Evolutionary conservation across 1,284 basidiomycete genomes (phyloP).

Genomic region (Rhodotorula glutinis): DNA sequence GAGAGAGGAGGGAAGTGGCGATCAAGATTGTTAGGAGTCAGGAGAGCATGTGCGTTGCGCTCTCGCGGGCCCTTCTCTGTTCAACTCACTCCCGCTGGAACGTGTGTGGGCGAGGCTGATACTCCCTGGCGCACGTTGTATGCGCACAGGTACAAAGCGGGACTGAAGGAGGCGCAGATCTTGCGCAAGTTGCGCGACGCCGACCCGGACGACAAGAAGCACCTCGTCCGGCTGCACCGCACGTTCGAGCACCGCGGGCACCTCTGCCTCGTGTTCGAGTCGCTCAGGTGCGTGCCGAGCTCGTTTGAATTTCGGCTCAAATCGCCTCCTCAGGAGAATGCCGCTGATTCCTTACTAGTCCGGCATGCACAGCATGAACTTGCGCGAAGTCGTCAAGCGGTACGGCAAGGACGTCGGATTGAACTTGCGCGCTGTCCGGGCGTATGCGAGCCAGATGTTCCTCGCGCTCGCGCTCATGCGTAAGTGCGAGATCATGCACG

Average conservation of each 20-base stretch:
- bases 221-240: slow-evolving; percentile 82
- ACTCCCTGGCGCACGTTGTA: too few species aligned
- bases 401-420: slow-evolving; percentile 98
- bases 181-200: slow-evolving; percentile 79
- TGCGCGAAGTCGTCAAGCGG: slow-evolving; percentile 96
- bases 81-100: too few species aligned
- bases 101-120: too few species aligned
- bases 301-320: neutral
- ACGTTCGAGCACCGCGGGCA: slow-evolving; percentile 97
- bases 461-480: slow-evolving; percentile 77
- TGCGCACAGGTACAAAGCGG: slow-evolving; percentile 85
- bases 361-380: slow-evolving; percentile 72
- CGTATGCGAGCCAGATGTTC: slow-evolving; percentile 95
- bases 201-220: slow-evolving; percentile 95
- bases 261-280: slow-evolving; percentile 94
- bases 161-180: slow-evolving; percentile 86
- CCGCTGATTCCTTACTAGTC: neutral
- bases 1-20: slow-evolving; percentile 66
- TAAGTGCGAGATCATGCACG: slow-evolving; percentile 92
- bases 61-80: neutral
- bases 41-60: slow-evolving; percentile 80
- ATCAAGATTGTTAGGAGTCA: slow-evolving; percentile 97
- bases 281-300: slow-evolving; percentile 63
- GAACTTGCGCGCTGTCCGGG: slow-evolving; percentile 93
- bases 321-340: neutral